Base-by-base conservation (phyloP, 228 moss, liverwort and hornwort genomes). In the Sphagnum fallax region DNA sequence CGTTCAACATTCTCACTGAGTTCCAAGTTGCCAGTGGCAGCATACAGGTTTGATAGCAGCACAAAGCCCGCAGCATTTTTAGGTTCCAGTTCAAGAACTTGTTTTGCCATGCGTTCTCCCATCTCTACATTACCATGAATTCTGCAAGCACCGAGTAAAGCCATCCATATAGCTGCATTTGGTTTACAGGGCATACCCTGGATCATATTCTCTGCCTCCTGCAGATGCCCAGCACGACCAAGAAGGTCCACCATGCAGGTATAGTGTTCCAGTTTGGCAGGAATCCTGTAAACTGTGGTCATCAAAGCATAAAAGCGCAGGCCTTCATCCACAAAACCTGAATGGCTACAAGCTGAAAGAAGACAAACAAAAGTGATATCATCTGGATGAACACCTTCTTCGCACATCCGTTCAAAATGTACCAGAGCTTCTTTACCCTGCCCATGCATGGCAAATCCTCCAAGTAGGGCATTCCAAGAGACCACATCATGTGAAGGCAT, bases 391-490 rank as follows among this genome's bases (percentile, higher is more conserved):
- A 73, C 65, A 6, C 59, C 66, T 65, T 65, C 64, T n/a, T 0
- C 7, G 10, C 55, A 51, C 72, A 73, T 73, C 18, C 50, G 52
- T 47, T 57, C 64, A 65, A 72, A 72, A 32, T 52, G 8, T 15
- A 53, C 50, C 51, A 51, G 32, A 53, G 72, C 72, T 14, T 65
- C 58, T 13, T 8, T 18, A 12, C 64, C 47, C 52, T 0, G 50
- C 7, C 72, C 72, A 64, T 47, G 16, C 32, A 50, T n/a, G 4
- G 72, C 72, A 72, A 18, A 32, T 52, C 52, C 72, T 4, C 64
- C 72, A 12, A 72, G 53, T 64, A 72, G 64, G 47, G 51, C 72
- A 65, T 65, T 72, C 72, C 72, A 72, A n/a, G 55, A 13, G 10
- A 72, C 63, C 13, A 58, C 72, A 72, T 72, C 64, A 5, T 62